Base-by-base conservation (phyloP, 805 yeast genomes). In the Yarrowia keelungensis region DNA sequence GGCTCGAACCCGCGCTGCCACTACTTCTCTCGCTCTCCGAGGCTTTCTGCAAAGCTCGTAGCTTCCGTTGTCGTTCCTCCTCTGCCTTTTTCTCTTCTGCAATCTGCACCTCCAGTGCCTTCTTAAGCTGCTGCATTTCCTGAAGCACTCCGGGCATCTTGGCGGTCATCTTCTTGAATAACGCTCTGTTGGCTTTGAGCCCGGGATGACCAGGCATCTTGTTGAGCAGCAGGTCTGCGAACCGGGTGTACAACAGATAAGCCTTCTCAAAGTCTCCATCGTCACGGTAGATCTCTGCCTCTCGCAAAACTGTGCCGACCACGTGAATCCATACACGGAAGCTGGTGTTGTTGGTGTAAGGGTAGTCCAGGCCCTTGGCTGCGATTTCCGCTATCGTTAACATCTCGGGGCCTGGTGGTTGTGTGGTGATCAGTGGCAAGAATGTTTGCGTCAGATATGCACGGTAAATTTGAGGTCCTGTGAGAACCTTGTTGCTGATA, bases 241-340 rank as follows among this genome's bases (percentile, higher is more conserved):
- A 87, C 69, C 92, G 77, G 54, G 84, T 77, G 73, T 87, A 87
- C 68, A 86, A 77, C 39, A 86, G 76, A 73, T 84, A 89, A 0
- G 91, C 85, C 69, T 83, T 84, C 50, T 81, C 82, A 50, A 78
- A 74, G 38, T 83, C 79, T 15, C 80, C 78, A 51, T 81, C 84
- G 22, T 76, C 75, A 19, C 79, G 79, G 75, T 82, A 86, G 22
- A 82, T 76, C 39, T 79, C 78, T 0, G 87, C 84, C 78, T 83
- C 76, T 4, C 70, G 69, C n/a, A 70, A 71, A 69, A 83, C 78
- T 16, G 82, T 82, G 54, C 77, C 80, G 66, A 84, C 86, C 59
- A 88, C 83, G 69, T 87, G 82, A 39, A 88, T 73, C 83, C 91
- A 88, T 26, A 84, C 76, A 54, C 80, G 79, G 66, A 87, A 74